phyloP scores from a whole-genome alignment of 2,329 filamentous ascomycete genomes.

The Neopestalotiopsis sp. region DNA sequence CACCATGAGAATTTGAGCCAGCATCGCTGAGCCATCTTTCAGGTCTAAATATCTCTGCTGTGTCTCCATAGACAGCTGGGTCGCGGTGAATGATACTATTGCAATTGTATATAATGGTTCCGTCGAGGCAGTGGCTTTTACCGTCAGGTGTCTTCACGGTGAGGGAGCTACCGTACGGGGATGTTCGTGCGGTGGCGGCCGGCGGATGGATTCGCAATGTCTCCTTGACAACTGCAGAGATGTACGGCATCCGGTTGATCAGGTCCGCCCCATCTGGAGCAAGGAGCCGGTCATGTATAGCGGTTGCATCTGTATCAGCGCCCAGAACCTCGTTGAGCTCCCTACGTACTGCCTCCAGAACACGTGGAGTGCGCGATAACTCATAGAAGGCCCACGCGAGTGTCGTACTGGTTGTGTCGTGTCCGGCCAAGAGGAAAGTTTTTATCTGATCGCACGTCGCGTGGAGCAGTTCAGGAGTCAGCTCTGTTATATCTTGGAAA shows the following conservation, averaged over 20 bases:
- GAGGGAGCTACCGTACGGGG: constrained; percentile 31
- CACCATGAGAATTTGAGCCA: too few relatives aligned
- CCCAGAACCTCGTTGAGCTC: not conserved
- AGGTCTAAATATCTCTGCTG: constrained; percentile 40
- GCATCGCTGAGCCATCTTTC: constrained; percentile 41
- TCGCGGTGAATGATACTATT: constrained; percentile 40
- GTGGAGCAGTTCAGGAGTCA: too few relatives aligned
- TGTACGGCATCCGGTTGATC: constrained; percentile 39
- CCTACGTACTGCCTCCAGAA: not conserved
- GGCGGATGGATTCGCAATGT: constrained; percentile 40
- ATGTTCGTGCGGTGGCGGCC: constrained; percentile 35
- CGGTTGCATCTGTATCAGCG: not conserved
- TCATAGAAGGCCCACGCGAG: not conserved
- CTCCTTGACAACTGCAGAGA: constrained; percentile 45
- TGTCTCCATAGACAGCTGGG: constrained; percentile 38
- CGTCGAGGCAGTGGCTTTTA: constrained; percentile 36
- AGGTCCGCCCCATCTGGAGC: constrained; percentile 31
- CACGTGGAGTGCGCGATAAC: not conserved
- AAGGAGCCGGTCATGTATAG: not conserved
- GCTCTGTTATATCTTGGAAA: too few relatives aligned
- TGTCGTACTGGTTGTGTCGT: not conserved
- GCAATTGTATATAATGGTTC: constrained; percentile 41
- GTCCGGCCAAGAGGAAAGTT: too few relatives aligned
- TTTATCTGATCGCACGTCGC: too few relatives aligned
- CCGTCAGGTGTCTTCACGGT: constrained; percentile 34